Evolutionary conservation across 2,329 filamentous ascomycete genomes (phyloP), one percentile per base, ranked within the genome.

Genomic region (Purpureocillium takamizusanense): DNA sequence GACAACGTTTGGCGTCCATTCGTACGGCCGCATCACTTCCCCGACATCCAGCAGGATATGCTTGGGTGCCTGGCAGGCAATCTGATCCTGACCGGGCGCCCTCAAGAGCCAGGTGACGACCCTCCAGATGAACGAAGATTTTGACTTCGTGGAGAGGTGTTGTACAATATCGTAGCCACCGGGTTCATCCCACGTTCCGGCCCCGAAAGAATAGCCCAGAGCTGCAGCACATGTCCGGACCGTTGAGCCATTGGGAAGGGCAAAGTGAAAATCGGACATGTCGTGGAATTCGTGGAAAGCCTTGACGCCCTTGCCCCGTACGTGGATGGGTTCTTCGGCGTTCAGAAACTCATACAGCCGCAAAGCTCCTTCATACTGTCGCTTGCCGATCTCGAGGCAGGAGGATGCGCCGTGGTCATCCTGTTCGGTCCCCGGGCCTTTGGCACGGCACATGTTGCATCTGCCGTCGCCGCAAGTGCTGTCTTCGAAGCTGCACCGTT

Each of bases 161-260:
- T 95, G 89, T 13, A 84, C 88, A 55, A 95, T 94, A 63, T 95
- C 89, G 51, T 94, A 92, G 0, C 77, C 78, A 2, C 89, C 89
- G 0, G 89, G 88, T 1, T 89, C 86, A 51, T 95, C 89, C 0
- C 85, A 85, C 0, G 89, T 95, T 15, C 89, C 89, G 4, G 84
- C 89, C 1, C 88, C 88, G 53, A 95, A 95, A 1, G 84, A 86
- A 55, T 90, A 90, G 3, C 89, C 89, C 39, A 95, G 66, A 1
- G 87, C 87, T 1, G 87, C 88, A 13, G 87, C 81, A 51, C 89
- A 95, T 0, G 88, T 94, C 30, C 67, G 70, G 15, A 81, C 83
- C 35, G 67, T 62, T 2, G 77, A 80, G 37, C 83, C 83, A 51
- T 94, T 88, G 3, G 77, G 71, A 5, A 89, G 74, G 10, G 67